Percentiles rank a stretch among this genome's conserved stretches.
Evolutionary conservation across 2,329 filamentous ascomycete species (phyloP).

Genomic region (Xylaria hypoxylon): DNA sequence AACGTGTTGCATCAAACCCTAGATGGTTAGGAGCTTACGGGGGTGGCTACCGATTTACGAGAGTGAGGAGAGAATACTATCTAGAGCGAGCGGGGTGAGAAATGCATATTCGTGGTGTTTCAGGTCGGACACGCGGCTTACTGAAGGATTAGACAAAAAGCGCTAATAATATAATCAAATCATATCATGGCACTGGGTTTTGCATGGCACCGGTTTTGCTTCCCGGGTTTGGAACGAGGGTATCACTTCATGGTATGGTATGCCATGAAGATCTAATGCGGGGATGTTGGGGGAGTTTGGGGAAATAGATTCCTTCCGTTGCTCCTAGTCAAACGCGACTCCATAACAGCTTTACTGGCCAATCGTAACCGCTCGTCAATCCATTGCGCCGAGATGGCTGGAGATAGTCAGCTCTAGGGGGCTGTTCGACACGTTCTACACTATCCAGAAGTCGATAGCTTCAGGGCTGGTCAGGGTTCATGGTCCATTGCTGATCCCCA

Average conservation of each 20-base stretch:
- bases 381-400: conserved; percentile 28
- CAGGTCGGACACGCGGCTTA: conserved; percentile 5
- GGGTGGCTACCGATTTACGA: not conserved
- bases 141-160: conserved; percentile 27
- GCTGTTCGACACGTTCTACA: too few relatives aligned
- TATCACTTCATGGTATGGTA: conserved; percentile 11
- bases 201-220: too few relatives aligned
- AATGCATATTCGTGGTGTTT: conserved; percentile 7
- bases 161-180: conserved; percentile 32
- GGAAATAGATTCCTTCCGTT: conserved; percentile 33
- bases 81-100: not conserved
- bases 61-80: not conserved
- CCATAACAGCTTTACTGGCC: conserved; percentile 15
- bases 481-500: conserved; percentile 26
- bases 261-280: conserved; percentile 10
- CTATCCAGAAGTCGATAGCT: not conserved
- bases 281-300: conserved; percentile 29
- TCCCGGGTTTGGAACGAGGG: conserved; percentile 23
- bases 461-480: not conserved
- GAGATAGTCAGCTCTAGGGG: not conserved
- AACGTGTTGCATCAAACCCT: conserved; percentile 64
- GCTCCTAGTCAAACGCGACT: conserved; percentile 28
- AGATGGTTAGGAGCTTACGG: conserved; percentile 44
- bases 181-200: not conserved
- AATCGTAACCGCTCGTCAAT: conserved; percentile 17